Percentiles rank a stretch among this genome's conserved stretches.
These are phyloP conservation scores for Cladophialophora yegresii DNA, from an alignment of 2,329 filamentous ascomycete species.

Conservation along the genomic window DNA sequence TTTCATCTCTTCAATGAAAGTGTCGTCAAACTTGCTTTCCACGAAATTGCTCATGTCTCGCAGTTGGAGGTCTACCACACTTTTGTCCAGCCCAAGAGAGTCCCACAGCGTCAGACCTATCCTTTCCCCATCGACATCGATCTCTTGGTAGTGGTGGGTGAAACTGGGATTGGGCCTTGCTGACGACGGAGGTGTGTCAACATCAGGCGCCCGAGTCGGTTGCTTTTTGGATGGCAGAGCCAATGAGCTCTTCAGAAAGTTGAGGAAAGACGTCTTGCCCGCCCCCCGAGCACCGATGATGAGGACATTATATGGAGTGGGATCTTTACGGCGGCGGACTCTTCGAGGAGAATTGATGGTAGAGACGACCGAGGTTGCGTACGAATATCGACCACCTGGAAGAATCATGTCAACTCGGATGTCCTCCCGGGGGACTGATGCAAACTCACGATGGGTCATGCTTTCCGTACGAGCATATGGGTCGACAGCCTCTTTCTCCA, in stretches of 20 bases:
- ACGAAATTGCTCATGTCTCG: slow-evolving; percentile 88
- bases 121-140: slow-evolving; percentile 88
- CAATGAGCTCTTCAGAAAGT: slow-evolving; percentile 86
- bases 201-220: slow-evolving; percentile 58
- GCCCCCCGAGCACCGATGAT: slow-evolving; percentile 83
- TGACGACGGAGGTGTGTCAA: slow-evolving; percentile 53
- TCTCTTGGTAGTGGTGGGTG: slow-evolving; percentile 86
- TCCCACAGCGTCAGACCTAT: slow-evolving; percentile 95
- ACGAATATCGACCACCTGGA: slow-evolving; percentile 77
- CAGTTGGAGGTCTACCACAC: slow-evolving; percentile 89
- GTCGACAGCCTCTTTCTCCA: slow-evolving; percentile 50
- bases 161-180: slow-evolving; percentile 67
- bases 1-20: slow-evolving; percentile 96
- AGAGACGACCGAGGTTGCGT: slow-evolving; percentile 87
- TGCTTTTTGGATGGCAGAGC: slow-evolving; percentile 81
- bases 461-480: slow-evolving; percentile 84
- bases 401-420: slow-evolving; percentile 11
- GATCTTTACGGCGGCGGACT: slow-evolving; percentile 92
- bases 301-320: slow-evolving; percentile 94
- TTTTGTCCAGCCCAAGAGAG: slow-evolving; percentile 91
- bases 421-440: background rate
- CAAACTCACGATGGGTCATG: slow-evolving; percentile 78
- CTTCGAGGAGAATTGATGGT: slow-evolving; percentile 90
- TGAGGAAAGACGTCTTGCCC: slow-evolving; percentile 95
- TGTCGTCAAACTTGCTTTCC: slow-evolving; percentile 98